phyloP scores from a whole-genome alignment of 176 grass and related monocot species.

The Oryza officinalis region DNA sequence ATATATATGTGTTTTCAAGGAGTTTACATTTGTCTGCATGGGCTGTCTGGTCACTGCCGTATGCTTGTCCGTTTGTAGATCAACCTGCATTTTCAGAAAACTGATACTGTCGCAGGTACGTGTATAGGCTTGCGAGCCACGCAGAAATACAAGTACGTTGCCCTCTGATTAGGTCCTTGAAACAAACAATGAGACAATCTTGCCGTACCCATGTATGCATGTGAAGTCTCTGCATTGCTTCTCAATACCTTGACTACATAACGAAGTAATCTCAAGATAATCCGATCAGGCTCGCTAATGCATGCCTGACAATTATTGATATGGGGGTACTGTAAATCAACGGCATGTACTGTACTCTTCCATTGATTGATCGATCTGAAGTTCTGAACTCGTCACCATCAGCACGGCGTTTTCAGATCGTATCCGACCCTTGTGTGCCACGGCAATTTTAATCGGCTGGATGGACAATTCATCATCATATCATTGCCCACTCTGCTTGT shows the following conservation, averaged over 20 bases:
- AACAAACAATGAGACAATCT: neutral
- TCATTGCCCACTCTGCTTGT: neutral
- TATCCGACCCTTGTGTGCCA: conserved; percentile 44
- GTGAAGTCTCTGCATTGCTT: neutral
- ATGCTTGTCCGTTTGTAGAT: neutral
- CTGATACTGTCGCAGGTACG: neutral
- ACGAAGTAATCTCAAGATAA: neutral
- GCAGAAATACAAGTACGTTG: conserved; percentile 6
- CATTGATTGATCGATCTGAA: conserved; percentile 4
- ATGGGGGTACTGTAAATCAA: neutral
- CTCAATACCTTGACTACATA: neutral
- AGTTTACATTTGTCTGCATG: neutral
- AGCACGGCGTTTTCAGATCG: neutral
- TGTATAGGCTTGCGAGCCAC: conserved; percentile 8
- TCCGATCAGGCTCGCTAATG: neutral
- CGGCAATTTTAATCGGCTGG: conserved; percentile 12
- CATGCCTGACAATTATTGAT: neutral
- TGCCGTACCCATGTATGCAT: neutral
- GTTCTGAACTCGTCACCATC: conserved; percentile 15
- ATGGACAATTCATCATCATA: conserved; percentile 1
- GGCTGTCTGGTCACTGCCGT: neutral
- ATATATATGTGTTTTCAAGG: neutral
- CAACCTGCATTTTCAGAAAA: neutral
- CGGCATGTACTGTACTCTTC: neutral
- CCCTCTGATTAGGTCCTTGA: neutral